Conservation (phyloP, 805 yeast genomes). For the Barnettozyma vustinii region DNA sequence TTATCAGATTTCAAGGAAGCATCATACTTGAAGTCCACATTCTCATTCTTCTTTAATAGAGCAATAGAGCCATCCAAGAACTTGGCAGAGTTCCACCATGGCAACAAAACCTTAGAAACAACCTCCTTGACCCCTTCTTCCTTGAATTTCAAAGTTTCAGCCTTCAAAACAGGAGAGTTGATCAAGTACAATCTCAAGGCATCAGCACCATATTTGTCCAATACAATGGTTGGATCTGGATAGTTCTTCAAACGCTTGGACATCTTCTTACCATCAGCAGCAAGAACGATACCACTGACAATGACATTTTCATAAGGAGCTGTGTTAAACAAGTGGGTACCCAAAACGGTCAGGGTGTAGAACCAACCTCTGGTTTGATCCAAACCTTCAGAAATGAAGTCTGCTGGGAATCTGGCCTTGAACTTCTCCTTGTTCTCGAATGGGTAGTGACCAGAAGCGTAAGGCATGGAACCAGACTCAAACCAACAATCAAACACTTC, state of each 20-base stretch:
- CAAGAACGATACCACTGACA: constrained; percentile 93
- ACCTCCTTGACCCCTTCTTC: constrained; percentile 99
- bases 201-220: constrained; percentile 94
- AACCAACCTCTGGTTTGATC: constrained; percentile 99
- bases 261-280: constrained; percentile 99
- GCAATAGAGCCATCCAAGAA: constrained; percentile 94
- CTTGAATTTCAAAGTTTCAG: constrained; percentile 93
- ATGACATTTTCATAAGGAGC: constrained; percentile 95
- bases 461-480: constrained; percentile 99
- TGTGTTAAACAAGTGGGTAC: constrained; percentile 86
- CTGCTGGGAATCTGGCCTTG: constrained; percentile 82
- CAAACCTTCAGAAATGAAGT: constrained; percentile 96
- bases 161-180: constrained; percentile 95
- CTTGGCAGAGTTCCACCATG: constrained; percentile 98
- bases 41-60: constrained; percentile 69
- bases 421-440: constrained; percentile 78
- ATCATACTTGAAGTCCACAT: constrained; percentile 68
- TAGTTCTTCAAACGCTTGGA: constrained; percentile 96
- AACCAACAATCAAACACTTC: constrained; percentile 99
- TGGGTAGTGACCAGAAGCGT: constrained; percentile 94
- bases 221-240: constrained; percentile 85
- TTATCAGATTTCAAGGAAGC: constrained; percentile 61
- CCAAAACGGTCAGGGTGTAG: constrained; percentile 91
- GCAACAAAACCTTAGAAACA: constrained; percentile 89
- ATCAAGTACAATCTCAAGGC: constrained; percentile 93